These are phyloP conservation scores for Brassica cretica DNA, from an alignment of 345 rosid genomes.

Conservation along the genomic window DNA sequence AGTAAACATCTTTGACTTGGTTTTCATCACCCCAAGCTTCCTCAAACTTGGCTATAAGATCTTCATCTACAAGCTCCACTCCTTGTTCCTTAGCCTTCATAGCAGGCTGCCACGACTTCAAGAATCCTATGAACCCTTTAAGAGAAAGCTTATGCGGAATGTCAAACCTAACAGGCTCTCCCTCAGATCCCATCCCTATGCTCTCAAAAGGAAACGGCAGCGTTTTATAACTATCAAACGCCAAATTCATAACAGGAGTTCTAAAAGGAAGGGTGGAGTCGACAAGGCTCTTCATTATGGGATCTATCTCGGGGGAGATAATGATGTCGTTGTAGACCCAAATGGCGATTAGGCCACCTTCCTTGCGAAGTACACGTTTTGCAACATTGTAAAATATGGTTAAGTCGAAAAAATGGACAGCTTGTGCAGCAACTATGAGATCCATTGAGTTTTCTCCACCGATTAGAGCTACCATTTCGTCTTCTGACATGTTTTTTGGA, in stretches of 20 bases:
- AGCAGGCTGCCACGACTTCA: slow-evolving; percentile 5
- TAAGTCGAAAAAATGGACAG: background rate
- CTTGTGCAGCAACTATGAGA: slow-evolving; percentile 12
- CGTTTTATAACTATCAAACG: background rate
- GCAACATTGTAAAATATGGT: slow-evolving; percentile 53
- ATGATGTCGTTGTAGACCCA: slow-evolving; percentile 57
- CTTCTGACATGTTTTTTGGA: slow-evolving; percentile 33
- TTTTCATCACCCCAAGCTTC: slow-evolving; percentile 61
- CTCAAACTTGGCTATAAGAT: slow-evolving; percentile 45
- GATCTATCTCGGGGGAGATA: slow-evolving; percentile 51
- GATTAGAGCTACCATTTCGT: slow-evolving; percentile 29
- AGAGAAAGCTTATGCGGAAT: slow-evolving; percentile 4
- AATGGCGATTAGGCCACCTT: slow-evolving; percentile 56
- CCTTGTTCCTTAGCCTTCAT: slow-evolving; percentile 57
- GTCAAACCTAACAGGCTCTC: background rate
- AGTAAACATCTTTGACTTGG: slow-evolving; percentile 47
- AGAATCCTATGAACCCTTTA: background rate
- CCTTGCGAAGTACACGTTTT: slow-evolving; percentile 52
- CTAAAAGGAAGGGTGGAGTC: slow-evolving; percentile 43
- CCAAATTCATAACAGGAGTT: slow-evolving; percentile 5
- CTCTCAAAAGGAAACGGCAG: slow-evolving; percentile 5
- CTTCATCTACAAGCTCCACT: slow-evolving; percentile 46
- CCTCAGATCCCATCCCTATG: slow-evolving; percentile 5
- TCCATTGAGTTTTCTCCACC: background rate
- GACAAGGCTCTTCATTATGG: slow-evolving; percentile 44